Base-by-base conservation (phyloP, 2,329 filamentous ascomycete species). In the Tolypocladium sp. region DNA sequence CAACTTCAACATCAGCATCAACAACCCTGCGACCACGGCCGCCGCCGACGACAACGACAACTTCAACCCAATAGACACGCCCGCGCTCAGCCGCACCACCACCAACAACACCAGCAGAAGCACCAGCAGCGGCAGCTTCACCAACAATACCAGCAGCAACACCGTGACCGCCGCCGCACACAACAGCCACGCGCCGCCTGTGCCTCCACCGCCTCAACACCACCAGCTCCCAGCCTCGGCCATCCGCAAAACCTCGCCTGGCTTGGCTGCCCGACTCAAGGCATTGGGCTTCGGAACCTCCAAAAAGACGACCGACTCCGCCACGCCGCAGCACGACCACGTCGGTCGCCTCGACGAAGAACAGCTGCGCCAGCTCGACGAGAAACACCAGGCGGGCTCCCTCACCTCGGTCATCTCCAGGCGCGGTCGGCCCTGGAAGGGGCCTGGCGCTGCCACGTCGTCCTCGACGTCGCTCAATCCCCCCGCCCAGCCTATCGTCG, bases 391-490 rank as follows among this genome's bases (percentile, higher is more conserved):
- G 64, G 81, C 83, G 61, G 78, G 78, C 68, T 83, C 82, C 30
- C 63, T 69, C 70, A 64, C 69, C 69, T 63, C 77, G 77, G 63
- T 77, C 64, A 77, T 90, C 66, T 79, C 86, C 71, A 81, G 86
- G 69, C 82, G 86, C 67, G 88, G 88, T 69, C 84, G 85, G 68
- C 82, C 87, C 66, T 91, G 88, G 88, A 89, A 84, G 76, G 86
- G 84, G 71, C 80, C 82, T 69, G 81, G 83, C 70, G 66, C 68
- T 64, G 67, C 65, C 59, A 63, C 61, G 55, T 62, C 66, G 44
- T 56, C 64, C 58, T 70, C 70, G 56, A 68, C 73, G 57, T 64
- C 64, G 56, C 63, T 66, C 61, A 65, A 68, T 62, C 57, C 64
- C 59, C 59, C 62, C 59, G 63, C 63, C 61, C 56, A 58, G 37